These are phyloP conservation scores for Effrenium voratum DNA, from an alignment of 73 alveolate genomes.

Conservation along the genomic window DNA sequence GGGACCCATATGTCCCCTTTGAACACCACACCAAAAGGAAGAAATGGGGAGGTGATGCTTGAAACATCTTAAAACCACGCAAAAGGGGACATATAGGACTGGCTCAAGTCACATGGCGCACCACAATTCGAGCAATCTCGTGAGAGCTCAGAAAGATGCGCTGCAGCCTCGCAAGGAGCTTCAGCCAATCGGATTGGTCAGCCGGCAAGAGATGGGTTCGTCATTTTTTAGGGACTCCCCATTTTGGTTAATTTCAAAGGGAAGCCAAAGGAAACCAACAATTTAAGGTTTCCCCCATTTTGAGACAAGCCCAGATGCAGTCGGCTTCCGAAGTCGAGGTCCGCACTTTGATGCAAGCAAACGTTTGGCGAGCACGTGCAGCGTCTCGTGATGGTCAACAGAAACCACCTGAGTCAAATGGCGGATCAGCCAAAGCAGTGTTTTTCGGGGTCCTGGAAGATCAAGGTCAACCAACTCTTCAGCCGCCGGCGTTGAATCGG, in stretches of 20 bases:
- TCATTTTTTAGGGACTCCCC: too few species aligned
- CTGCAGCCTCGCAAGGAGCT: constrained; percentile 6
- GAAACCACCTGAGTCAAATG: constrained; percentile 22
- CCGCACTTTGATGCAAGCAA: constrained; percentile 55
- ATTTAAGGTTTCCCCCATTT: too few species aligned
- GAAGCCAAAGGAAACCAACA: too few species aligned
- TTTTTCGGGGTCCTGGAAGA: background rate
- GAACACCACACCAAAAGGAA: too few species aligned
- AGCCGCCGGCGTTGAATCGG: constrained; percentile 39
- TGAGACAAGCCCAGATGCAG: background rate
- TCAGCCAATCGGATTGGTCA: too few species aligned
- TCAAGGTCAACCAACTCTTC: background rate
- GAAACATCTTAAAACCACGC: too few species aligned
- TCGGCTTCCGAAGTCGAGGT: background rate
- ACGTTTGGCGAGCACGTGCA: constrained; percentile 54
- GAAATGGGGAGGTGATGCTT: too few species aligned
- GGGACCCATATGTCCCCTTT: too few species aligned
- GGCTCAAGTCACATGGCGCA: too few species aligned
- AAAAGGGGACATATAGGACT: too few species aligned
- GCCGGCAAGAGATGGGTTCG: too few species aligned
- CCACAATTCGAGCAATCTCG: constrained; percentile 84
- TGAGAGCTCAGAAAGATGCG: constrained; percentile 44
- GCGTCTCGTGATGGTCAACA: constrained; percentile 50
- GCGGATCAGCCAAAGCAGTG: background rate
- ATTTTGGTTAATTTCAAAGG: too few species aligned